Conservation (phyloP, 345 rosid species). For the Eucalyptus regnans region DNA sequence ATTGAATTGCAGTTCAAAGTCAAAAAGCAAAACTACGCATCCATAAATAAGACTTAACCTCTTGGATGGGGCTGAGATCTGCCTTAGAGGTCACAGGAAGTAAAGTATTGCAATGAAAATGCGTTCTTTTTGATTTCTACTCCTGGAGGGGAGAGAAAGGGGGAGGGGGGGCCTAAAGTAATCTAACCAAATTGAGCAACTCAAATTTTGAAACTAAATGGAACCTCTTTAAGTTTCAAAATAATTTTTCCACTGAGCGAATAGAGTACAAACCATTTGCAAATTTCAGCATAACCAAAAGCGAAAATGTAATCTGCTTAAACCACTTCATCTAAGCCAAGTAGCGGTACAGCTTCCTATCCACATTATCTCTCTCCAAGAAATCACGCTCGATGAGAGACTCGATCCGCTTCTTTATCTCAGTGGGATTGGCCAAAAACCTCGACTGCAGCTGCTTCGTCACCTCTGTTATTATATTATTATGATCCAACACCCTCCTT, state of each 20-base stretch:
- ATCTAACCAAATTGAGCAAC: not conserved
- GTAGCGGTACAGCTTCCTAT: slow-evolving; percentile 87
- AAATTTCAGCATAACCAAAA: not conserved
- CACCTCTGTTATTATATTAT: slow-evolving; percentile 85
- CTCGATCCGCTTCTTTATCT: slow-evolving; percentile 96
- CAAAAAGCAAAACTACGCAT: not conserved
- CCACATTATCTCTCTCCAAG: slow-evolving; percentile 86
- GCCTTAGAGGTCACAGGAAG: not conserved
- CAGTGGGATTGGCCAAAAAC: slow-evolving; percentile 88
- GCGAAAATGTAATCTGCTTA: not conserved
- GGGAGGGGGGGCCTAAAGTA: not conserved
- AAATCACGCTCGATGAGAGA: slow-evolving; percentile 94
- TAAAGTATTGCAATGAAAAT: not conserved
- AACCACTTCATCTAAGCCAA: slow-evolving; percentile 44
- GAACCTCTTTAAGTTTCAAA: not conserved
- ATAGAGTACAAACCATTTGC: slow-evolving; percentile 10
- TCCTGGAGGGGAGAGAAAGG: too few relatives aligned
- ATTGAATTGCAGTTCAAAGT: not conserved
- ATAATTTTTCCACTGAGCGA: slow-evolving; percentile 8
- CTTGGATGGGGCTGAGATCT: not conserved
- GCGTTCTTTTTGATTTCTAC: not conserved
- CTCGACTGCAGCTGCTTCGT: slow-evolving; percentile 95
- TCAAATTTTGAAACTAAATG: not conserved
- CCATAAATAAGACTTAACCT: not conserved
- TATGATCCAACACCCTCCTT: slow-evolving; percentile 88